Conservation (phyloP, 345 rosid genomes). For the Populus deltoides region DNA sequence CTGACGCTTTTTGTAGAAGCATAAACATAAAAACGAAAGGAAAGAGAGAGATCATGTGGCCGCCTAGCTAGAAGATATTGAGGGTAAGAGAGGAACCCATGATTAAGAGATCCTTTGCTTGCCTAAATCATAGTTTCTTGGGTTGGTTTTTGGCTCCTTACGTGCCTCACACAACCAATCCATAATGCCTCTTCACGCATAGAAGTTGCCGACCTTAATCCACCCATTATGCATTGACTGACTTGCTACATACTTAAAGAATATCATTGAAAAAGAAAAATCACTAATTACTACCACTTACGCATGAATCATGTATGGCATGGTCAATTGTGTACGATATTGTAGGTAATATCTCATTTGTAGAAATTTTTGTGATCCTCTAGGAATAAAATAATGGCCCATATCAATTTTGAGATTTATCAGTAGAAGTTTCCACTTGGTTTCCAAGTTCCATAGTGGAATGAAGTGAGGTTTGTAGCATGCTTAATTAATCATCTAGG, state of each 20-base stretch:
- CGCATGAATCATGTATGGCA: not conserved
- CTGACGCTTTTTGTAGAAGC: not conserved
- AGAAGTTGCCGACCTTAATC: constrained; percentile 32
- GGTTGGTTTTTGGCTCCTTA: constrained; percentile 8
- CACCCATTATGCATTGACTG: constrained; percentile 20
- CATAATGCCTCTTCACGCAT: constrained; percentile 17
- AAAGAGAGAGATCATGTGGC: not conserved
- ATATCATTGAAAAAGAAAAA: not conserved
- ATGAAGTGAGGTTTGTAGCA: not conserved
- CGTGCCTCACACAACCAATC: constrained; percentile 35
- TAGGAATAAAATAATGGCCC: not conserved
- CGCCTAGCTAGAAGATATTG: not conserved
- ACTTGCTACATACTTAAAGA: not conserved
- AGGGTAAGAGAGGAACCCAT: constrained; percentile 5
- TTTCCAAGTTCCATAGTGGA: not conserved
- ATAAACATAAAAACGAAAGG: not conserved
- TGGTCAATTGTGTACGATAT: not conserved
- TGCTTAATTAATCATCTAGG: too few species aligned
- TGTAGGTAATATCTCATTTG: not conserved
- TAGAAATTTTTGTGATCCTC: not conserved
- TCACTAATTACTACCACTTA: not conserved
- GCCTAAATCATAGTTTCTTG: not conserved
- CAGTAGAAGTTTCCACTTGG: not conserved
- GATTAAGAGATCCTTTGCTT: constrained; percentile 28
- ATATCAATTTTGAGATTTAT: not conserved